Evolutionary conservation across 371 early-diverging fungal genomes (phyloP).

Genomic region (Saksenaea oblongispora): DNA sequence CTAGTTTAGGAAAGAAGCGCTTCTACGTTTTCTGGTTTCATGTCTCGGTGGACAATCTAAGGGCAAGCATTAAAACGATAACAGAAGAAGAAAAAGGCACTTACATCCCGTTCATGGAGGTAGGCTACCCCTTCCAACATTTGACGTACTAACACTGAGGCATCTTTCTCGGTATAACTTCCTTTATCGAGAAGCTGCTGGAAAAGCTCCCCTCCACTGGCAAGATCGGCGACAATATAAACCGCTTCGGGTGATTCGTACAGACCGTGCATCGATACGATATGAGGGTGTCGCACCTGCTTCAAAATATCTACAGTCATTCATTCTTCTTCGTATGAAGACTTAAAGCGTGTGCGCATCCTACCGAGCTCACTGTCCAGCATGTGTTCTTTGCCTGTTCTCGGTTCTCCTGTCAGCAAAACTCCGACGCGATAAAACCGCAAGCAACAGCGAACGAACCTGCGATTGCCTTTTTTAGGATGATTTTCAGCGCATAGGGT

Average conservation of each 20-base stretch:
- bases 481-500: constrained; percentile 79
- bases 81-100: no score
- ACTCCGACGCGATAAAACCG: neutral
- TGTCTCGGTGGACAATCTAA: constrained; percentile 82
- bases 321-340: neutral
- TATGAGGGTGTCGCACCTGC: constrained; percentile 79
- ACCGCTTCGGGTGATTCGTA: constrained; percentile 80
- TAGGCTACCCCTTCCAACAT: constrained; percentile 80
- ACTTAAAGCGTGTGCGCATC: neutral
- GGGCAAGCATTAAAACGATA: no score
- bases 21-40: constrained; percentile 80
- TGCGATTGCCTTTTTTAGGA: constrained; percentile 65
- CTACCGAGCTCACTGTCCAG: constrained; percentile 75
- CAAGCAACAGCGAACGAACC: constrained; percentile 17
- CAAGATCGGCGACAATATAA: constrained; percentile 83
- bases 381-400: constrained; percentile 73
- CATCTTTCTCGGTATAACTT: constrained; percentile 79
- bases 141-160: constrained; percentile 66
- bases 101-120: constrained; percentile 70
- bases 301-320: constrained; percentile 65
- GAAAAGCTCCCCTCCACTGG: constrained; percentile 87
- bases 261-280: constrained; percentile 77
- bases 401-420: neutral
- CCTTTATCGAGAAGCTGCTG: constrained; percentile 79
- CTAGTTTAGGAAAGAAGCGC: neutral